A percentile compares a stretch with the other conserved stretches of the same genome.
phyloP scores from a whole-genome alignment of 345 rosid species.

The Trapa incisa region DNA sequence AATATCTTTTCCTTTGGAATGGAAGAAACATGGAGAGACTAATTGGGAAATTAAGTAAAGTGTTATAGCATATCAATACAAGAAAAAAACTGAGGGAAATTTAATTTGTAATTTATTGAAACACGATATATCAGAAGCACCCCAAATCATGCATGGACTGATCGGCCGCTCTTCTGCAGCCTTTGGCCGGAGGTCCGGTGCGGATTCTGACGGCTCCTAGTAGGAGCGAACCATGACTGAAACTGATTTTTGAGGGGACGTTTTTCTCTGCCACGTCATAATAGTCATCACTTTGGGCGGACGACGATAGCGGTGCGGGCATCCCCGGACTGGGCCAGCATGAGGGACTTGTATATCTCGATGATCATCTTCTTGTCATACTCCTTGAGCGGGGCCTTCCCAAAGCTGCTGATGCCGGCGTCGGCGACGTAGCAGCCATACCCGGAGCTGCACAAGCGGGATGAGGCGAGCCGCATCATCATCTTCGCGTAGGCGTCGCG shows the following conservation, averaged over 20 bases:
- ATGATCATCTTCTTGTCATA: slow-evolving; percentile 33
- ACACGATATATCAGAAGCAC: background rate
- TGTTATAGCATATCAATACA: too few relatives aligned
- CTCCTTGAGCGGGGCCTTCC: slow-evolving; percentile 27
- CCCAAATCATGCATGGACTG: background rate
- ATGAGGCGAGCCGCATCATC: slow-evolving; percentile 45
- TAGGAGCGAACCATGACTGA: background rate
- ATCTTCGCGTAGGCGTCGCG: slow-evolving; percentile 58
- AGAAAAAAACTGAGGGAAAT: background rate
- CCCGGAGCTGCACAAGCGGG: slow-evolving; percentile 16
- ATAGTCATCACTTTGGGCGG: background rate
- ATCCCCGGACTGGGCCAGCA: slow-evolving; percentile 9
- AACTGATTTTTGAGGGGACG: background rate
- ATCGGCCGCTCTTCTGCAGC: background rate
- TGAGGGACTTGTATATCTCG: slow-evolving; percentile 17
- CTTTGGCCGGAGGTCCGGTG: background rate
- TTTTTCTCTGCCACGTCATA: background rate
- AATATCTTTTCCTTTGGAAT: too few relatives aligned
- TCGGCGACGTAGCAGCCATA: slow-evolving; percentile 18
- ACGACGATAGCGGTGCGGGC: background rate
- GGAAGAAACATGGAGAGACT: too few relatives aligned
- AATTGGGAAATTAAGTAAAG: too few relatives aligned
- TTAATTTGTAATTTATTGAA: background rate
- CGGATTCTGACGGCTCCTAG: background rate
- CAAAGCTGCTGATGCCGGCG: slow-evolving; percentile 9